Evolutionary conservation across 371 early-diverging fungal genomes (phyloP).

Genomic region (Syncephalastrum racemosum): DNA sequence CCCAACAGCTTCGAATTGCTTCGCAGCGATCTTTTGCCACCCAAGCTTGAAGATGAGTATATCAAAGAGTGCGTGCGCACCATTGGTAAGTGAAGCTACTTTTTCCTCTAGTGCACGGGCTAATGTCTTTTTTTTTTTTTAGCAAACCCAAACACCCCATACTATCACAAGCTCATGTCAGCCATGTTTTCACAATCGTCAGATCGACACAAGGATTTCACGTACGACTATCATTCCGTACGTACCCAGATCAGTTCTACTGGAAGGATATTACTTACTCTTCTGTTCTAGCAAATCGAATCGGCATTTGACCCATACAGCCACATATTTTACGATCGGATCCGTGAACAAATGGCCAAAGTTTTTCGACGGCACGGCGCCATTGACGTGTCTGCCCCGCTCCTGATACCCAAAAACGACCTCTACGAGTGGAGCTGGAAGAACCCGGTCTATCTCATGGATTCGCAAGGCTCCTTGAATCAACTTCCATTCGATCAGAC

Average conservation of each 20-base stretch:
- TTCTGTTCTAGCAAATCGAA: slow-evolving; percentile 30
- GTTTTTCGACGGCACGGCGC: slow-evolving; percentile 91
- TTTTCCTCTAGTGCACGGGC: neutral
- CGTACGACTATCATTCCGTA: slow-evolving; percentile 82
- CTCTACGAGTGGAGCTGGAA: slow-evolving; percentile 66
- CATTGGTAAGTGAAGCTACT: slow-evolving; percentile 44
- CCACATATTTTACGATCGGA: slow-evolving; percentile 67
- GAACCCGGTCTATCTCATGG: slow-evolving; percentile 78
- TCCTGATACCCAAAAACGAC: slow-evolving; percentile 84
- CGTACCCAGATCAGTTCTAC: slow-evolving; percentile 7
- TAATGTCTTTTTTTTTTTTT: neutral
- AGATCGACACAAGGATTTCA: slow-evolving; percentile 86
- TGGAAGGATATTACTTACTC: neutral
- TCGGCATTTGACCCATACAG: slow-evolving; percentile 58
- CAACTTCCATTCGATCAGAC: slow-evolving; percentile 92
- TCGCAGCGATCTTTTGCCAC: slow-evolving; percentile 76
- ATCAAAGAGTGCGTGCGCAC: slow-evolving; percentile 89
- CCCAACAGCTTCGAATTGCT: slow-evolving; percentile 86
- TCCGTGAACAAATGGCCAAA: slow-evolving; percentile 73
- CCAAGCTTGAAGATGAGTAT: slow-evolving; percentile 90
- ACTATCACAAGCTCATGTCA: slow-evolving; percentile 80
- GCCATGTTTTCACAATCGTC: slow-evolving; percentile 79
- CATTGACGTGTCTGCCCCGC: slow-evolving; percentile 79
- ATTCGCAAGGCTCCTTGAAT: slow-evolving; percentile 80
- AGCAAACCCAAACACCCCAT: slow-evolving; percentile 86